Conservation (phyloP, 192 early-diverging fungal genomes). For the Chytriomyces sp. region DNA sequence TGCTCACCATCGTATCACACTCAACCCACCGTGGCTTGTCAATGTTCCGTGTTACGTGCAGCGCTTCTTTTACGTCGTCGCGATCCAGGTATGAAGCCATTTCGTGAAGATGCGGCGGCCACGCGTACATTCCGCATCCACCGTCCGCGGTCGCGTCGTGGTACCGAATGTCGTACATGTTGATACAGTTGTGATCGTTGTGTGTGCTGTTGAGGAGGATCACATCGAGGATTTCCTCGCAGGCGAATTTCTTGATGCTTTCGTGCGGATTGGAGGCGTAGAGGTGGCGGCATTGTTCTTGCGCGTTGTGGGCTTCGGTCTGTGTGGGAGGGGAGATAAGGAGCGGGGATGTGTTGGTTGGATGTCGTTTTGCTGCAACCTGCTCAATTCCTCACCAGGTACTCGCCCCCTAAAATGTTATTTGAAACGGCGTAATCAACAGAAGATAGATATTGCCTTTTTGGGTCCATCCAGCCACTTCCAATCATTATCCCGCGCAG, state of each 20-base stretch:
- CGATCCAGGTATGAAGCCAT: constrained; percentile 46
- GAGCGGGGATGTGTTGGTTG: not conserved
- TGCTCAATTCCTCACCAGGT: not conserved
- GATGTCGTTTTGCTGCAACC: not conserved
- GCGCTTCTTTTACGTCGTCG: constrained; percentile 51
- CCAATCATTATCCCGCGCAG: constrained; percentile 66
- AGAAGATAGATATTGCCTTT: constrained; percentile 55
- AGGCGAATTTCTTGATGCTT: constrained; percentile 35
- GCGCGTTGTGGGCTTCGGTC: not conserved
- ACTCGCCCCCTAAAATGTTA: constrained; percentile 33
- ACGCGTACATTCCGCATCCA: constrained; percentile 56
- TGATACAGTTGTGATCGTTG: constrained; percentile 53
- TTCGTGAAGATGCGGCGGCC: constrained; percentile 46
- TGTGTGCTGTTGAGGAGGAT: constrained; percentile 34
- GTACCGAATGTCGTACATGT: constrained; percentile 72
- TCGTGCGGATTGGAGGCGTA: constrained; percentile 27
- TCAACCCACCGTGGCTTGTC: constrained; percentile 58
- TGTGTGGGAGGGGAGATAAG: not conserved
- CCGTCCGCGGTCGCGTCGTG: constrained; percentile 52
- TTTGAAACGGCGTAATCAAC: constrained; percentile 45
- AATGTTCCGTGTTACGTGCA: constrained; percentile 53
- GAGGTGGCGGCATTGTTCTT: not conserved
- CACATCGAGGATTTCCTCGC: constrained; percentile 48
- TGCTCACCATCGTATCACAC: constrained; percentile 56
- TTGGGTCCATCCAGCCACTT: constrained; percentile 78